A percentile compares a stretch with the other conserved stretches of the same genome.
Evolutionary conservation across 768 basidiomycete genomes (phyloP).

Genomic region (Hygrocybe punicea): DNA sequence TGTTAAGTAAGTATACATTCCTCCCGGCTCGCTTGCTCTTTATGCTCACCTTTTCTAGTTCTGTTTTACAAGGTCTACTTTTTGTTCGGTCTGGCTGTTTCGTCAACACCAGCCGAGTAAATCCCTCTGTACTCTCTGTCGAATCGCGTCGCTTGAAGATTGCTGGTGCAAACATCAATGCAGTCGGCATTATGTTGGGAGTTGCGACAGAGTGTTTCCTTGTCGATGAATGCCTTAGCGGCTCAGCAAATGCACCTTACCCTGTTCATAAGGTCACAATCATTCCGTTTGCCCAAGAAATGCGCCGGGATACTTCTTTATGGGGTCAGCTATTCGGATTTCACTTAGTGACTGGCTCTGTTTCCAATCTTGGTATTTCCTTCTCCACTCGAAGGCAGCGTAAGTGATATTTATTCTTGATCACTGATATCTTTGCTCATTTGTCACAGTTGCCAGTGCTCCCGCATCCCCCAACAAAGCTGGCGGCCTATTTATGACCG

Average conservation of each 20-base stretch:
- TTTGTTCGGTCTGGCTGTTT: background rate
- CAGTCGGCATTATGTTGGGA: conserved; percentile 5
- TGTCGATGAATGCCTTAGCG: background rate
- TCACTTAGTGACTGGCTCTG: background rate
- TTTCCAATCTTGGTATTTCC: background rate
- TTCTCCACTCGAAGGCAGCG: background rate
- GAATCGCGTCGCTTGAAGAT: background rate
- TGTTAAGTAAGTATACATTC: background rate
- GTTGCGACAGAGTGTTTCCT: conserved; percentile 3
- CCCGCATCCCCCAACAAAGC: no score
- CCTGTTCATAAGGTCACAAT: conserved; percentile 2
- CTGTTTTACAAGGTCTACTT: background rate
- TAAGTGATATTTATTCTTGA: background rate
- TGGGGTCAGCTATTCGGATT: conserved; percentile 7
- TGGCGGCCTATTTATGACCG: no score
- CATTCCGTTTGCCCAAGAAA: conserved; percentile 1
- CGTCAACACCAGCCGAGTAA: conserved; percentile 3
- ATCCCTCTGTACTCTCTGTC: background rate
- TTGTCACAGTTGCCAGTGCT: no score
- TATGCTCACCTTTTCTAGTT: background rate
- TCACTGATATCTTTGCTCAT: background rate
- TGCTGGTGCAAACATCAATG: background rate
- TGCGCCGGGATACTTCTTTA: conserved; percentile 1
- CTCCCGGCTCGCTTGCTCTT: background rate
- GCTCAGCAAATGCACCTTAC: background rate